Evolutionary conservation across 768 basidiomycete species (phyloP).

Genomic region (Lactarius pseudohatsudake): DNA sequence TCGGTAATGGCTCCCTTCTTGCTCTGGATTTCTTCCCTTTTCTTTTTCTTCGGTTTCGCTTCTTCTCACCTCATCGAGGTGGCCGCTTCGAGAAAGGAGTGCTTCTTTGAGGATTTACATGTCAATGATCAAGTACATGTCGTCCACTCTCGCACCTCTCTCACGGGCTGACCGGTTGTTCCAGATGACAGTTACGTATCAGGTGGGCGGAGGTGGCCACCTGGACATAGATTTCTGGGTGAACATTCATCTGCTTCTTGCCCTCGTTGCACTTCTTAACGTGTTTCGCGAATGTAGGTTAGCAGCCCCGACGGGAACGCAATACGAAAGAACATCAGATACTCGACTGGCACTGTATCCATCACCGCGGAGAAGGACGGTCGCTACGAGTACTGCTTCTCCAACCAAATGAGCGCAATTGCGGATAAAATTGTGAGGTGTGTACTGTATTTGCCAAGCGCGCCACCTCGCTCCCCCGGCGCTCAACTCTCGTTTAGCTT

Average conservation of each 20-base stretch:
- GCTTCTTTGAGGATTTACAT: slow-evolving; percentile 95
- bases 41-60: slow-evolving; percentile 38
- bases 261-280: neutral
- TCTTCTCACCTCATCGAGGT: slow-evolving; percentile 74
- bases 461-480: neutral
- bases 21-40: slow-evolving; percentile 43
- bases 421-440: slow-evolving; percentile 95
- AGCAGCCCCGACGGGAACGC: slow-evolving; percentile 68
- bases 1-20: slow-evolving; percentile 43
- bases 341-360: slow-evolving; percentile 85
- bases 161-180: neutral
- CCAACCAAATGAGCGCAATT: slow-evolving; percentile 96
- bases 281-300: slow-evolving; percentile 58
- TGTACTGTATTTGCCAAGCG: slow-evolving; percentile 28
- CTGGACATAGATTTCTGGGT: slow-evolving; percentile 99
- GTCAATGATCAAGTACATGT: slow-evolving; percentile 76
- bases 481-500: slow-evolving; percentile 54
- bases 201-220: slow-evolving; percentile 96
- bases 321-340: slow-evolving; percentile 77
- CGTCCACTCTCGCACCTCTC: neutral
- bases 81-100: slow-evolving; percentile 80
- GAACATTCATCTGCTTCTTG: slow-evolving; percentile 25
- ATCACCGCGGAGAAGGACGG: slow-evolving; percentile 89
- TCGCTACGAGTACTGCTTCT: slow-evolving; percentile 94
- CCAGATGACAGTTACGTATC: slow-evolving; percentile 99